Percentiles rank a stretch among this genome's conserved stretches.
phyloP scores from a whole-genome alignment of 257 asterid genomes.

The Salvia rosmarinus region DNA sequence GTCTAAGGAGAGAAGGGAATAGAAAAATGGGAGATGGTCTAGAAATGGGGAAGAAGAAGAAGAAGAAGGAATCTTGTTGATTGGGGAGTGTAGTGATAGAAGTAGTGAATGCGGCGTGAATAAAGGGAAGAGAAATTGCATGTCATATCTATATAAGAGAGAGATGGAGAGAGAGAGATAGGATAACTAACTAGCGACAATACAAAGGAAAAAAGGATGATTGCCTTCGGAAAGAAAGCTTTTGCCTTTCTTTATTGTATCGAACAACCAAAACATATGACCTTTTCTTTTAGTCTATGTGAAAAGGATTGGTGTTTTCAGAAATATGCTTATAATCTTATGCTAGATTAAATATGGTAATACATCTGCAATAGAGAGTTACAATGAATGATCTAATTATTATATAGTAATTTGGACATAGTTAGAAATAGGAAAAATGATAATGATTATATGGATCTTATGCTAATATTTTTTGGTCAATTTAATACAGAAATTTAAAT shows the following conservation, averaged over 20 bases:
- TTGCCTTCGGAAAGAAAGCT: conserved; percentile 19
- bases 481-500: too few relatives aligned
- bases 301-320: neutral
- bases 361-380: neutral
- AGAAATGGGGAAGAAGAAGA: conserved; percentile 46
- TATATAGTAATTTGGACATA: neutral
- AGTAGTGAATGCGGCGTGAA: conserved; percentile 72
- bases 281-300: conserved; percentile 5
- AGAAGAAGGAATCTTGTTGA: conserved; percentile 37
- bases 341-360: neutral
- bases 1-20: conserved; percentile 21
- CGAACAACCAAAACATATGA: conserved; percentile 29
- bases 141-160: too few relatives aligned
- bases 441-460: neutral
- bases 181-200: neutral
- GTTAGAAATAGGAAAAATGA: neutral
- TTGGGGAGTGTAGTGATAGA: conserved; percentile 28
- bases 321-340: neutral
- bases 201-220: conserved; percentile 6
- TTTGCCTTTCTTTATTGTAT: conserved; percentile 2
- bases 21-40: conserved; percentile 46
- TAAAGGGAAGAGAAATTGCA: conserved; percentile 45
- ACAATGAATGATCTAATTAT: neutral
- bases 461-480: too few relatives aligned
- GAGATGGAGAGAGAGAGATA: too few relatives aligned